These are phyloP conservation scores for Lasiosphaeria hispida DNA, from an alignment of 495 filamentous ascomycete genomes.

Conservation along the genomic window DNA sequence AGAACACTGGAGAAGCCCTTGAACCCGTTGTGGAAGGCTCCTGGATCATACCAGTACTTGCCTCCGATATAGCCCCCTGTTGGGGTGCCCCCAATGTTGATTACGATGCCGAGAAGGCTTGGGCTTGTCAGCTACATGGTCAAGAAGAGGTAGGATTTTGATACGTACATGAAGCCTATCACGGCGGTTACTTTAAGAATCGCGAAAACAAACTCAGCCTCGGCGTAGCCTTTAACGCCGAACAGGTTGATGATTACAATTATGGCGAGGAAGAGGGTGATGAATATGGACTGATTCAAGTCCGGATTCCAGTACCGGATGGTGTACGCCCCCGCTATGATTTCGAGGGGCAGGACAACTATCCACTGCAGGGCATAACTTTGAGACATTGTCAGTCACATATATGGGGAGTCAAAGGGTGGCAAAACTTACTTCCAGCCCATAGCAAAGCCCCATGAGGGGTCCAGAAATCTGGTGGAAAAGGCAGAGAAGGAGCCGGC, in stretches of 20 bases:
- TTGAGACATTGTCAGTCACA: background rate
- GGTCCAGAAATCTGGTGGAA: slow-evolving; percentile 89
- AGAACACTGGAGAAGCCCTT: slow-evolving; percentile 92
- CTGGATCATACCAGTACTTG: slow-evolving; percentile 74
- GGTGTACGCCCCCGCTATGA: slow-evolving; percentile 86
- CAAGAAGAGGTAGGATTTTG: background rate
- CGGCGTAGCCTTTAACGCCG: slow-evolving; percentile 84
- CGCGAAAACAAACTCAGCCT: slow-evolving; percentile 88
- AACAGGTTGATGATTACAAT: slow-evolving; percentile 83
- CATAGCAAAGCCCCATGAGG: slow-evolving; percentile 97
- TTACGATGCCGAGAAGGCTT: slow-evolving; percentile 74
- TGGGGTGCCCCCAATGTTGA: slow-evolving; percentile 78
- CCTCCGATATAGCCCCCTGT: slow-evolving; percentile 78
- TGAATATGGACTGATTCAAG: slow-evolving; percentile 74
- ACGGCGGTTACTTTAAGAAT: slow-evolving; percentile 83
- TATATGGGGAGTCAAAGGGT: background rate
- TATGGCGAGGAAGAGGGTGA: slow-evolving; percentile 72
- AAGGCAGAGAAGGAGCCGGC: slow-evolving; percentile 91
- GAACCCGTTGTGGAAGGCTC: slow-evolving; percentile 90
- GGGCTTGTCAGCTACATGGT: background rate
- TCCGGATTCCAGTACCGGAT: slow-evolving; percentile 76
- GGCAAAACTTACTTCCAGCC: slow-evolving; percentile 71
- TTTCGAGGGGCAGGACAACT: slow-evolving; percentile 82
- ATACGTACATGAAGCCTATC: slow-evolving; percentile 77
- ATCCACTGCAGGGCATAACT: slow-evolving; percentile 95